Evolutionary conservation across 192 early-diverging fungal species (phyloP).

Genomic region (Coemansia sp.): DNA sequence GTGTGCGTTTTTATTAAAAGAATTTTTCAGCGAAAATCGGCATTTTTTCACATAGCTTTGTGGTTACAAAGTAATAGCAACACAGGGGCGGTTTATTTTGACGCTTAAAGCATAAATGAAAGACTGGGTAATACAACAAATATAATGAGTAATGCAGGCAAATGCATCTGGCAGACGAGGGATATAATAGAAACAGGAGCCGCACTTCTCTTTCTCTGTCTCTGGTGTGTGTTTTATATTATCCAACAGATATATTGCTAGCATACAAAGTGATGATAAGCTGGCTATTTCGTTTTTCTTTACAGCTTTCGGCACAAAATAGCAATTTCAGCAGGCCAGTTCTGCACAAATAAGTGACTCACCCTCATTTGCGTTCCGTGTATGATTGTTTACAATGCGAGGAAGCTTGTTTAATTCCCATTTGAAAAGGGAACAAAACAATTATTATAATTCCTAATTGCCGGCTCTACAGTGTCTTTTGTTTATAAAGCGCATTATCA

Average conservation of each 20-base stretch:
- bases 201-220: not conserved
- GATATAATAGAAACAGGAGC: not conserved
- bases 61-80: not conserved
- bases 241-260: no score
- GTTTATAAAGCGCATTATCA: not conserved
- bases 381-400: not conserved
- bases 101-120: not conserved
- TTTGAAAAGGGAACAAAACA: not conserved
- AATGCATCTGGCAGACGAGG: not conserved
- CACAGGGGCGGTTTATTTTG: not conserved
- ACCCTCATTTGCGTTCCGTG: not conserved
- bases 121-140: not conserved
- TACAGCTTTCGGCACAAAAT: not conserved
- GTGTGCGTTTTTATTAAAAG: not conserved
- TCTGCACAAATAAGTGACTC: not conserved
- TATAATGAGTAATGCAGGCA: not conserved
- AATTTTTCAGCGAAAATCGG: not conserved
- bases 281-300: not conserved
- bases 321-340: not conserved
- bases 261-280: no score
- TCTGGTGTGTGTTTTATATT: no score
- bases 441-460: not conserved
- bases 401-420: not conserved
- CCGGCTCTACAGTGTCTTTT: not conserved
- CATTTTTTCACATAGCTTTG: not conserved